phyloP scores from a whole-genome alignment of 495 filamentous ascomycete species.

The Neurospora sp. region DNA sequence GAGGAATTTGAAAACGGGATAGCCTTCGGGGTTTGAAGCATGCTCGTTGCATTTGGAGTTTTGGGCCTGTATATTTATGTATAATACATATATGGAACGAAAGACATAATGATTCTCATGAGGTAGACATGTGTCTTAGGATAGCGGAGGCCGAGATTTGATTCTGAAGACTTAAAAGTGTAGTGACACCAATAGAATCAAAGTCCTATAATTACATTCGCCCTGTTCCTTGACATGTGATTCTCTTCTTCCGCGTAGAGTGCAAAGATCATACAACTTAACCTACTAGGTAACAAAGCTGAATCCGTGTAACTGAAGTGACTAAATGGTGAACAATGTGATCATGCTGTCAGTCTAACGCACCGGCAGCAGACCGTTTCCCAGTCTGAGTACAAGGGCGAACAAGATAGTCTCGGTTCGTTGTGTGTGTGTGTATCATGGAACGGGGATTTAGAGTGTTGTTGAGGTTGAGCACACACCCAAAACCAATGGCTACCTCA shows the following conservation, averaged over 20 bases:
- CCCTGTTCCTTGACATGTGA: neutral
- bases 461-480: neutral
- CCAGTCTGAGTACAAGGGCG: neutral
- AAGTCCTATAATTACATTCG: neutral
- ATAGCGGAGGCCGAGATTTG: neutral
- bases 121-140: neutral
- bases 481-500: neutral
- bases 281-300: neutral
- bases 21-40: neutral
- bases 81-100: neutral
- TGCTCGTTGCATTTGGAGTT: neutral
- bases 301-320: neutral
- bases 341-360: neutral
- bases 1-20: neutral
- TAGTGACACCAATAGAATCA: neutral
- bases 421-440: neutral
- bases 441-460: neutral
- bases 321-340: neutral
- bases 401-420: neutral
- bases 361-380: neutral
- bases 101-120: neutral
- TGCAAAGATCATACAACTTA: neutral
- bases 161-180: neutral
- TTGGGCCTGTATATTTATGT: neutral
- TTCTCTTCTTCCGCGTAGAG: neutral